phyloP scores from a whole-genome alignment of 331 rosid species.

The Stylosanthes scabra region DNA sequence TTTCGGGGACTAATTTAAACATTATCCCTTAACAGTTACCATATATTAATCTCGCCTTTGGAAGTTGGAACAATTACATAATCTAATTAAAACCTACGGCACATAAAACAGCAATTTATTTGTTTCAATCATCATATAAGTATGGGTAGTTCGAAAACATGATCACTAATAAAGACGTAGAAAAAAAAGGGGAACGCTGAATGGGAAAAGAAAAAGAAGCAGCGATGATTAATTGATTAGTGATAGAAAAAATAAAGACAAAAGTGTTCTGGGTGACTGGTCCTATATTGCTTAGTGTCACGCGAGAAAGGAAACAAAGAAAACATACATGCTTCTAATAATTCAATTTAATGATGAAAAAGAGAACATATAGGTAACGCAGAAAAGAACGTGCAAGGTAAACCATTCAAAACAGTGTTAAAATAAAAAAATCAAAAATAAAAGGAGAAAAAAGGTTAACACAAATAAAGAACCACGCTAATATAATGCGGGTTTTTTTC shows the following conservation, averaged over 20 bases:
- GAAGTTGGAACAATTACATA: neutral
- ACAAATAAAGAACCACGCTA: slow-evolving; percentile 1
- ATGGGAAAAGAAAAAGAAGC: slow-evolving; percentile 1
- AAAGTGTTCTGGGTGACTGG: slow-evolving; percentile 4
- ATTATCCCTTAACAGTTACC: neutral
- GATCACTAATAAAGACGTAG: neutral
- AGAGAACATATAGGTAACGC: neutral
- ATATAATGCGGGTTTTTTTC: neutral
- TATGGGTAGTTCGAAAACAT: neutral
- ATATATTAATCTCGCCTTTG: neutral
- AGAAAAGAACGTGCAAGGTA: neutral
- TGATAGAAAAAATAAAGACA: slow-evolving; percentile 27
- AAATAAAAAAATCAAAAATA: neutral
- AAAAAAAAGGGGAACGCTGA: slow-evolving; percentile 19
- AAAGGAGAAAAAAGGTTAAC: slow-evolving; percentile 21
- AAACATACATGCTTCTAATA: slow-evolving; percentile 13
- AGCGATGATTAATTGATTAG: slow-evolving; percentile 42
- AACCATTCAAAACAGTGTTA: neutral
- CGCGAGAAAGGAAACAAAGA: slow-evolving; percentile 26
- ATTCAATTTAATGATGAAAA: neutral
- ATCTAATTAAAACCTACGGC: neutral
- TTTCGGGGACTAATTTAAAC: too few relatives aligned
- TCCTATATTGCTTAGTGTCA: slow-evolving; percentile 38
- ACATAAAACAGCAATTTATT: neutral
- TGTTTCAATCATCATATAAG: neutral